A percentile compares a stretch with the other conserved stretches of the same genome.
phyloP scores from a whole-genome alignment of 768 basidiomycete genomes.

The Boletellus ananiceps region DNA sequence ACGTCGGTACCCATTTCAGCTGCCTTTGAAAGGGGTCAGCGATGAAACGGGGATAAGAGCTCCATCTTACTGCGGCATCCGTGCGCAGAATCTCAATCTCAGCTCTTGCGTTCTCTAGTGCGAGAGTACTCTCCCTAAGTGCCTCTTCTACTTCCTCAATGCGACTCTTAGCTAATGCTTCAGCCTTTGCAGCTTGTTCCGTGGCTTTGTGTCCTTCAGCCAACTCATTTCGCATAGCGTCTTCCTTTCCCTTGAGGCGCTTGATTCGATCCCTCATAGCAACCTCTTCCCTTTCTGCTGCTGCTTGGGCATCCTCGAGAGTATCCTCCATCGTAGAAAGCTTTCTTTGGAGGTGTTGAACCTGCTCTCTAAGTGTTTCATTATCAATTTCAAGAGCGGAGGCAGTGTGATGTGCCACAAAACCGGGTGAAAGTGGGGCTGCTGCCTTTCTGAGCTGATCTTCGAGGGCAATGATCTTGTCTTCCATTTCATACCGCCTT shows the following conservation, averaged over 20 bases:
- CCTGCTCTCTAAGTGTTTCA: slow-evolving; percentile 84
- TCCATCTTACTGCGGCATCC: slow-evolving; percentile 64
- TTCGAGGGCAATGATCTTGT: slow-evolving; percentile 55
- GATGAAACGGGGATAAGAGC: not conserved
- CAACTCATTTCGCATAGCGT: slow-evolving; percentile 66
- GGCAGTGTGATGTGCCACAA: slow-evolving; percentile 39
- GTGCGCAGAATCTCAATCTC: slow-evolving; percentile 79
- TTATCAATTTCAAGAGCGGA: slow-evolving; percentile 93
- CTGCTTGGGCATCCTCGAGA: slow-evolving; percentile 69
- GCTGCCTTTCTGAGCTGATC: slow-evolving; percentile 37
- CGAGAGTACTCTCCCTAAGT: slow-evolving; percentile 77
- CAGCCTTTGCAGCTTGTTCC: slow-evolving; percentile 58
- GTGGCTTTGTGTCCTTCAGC: slow-evolving; percentile 59
- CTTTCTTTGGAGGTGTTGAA: slow-evolving; percentile 81
- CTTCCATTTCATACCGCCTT: slow-evolving; percentile 75
- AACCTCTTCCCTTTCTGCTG: slow-evolving; percentile 71
- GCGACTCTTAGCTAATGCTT: slow-evolving; percentile 55
- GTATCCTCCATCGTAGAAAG: slow-evolving; percentile 74
- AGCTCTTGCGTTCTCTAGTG: slow-evolving; percentile 84
- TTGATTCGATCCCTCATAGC: slow-evolving; percentile 57
- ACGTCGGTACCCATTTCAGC: slow-evolving; percentile 50
- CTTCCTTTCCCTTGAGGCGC: slow-evolving; percentile 70
- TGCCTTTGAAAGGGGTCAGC: slow-evolving; percentile 20
- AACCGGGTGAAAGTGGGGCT: slow-evolving; percentile 32
- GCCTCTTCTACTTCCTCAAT: slow-evolving; percentile 89